Conservation (phyloP, 2,329 filamentous ascomycete genomes). For the Tolypocladium album region DNA sequence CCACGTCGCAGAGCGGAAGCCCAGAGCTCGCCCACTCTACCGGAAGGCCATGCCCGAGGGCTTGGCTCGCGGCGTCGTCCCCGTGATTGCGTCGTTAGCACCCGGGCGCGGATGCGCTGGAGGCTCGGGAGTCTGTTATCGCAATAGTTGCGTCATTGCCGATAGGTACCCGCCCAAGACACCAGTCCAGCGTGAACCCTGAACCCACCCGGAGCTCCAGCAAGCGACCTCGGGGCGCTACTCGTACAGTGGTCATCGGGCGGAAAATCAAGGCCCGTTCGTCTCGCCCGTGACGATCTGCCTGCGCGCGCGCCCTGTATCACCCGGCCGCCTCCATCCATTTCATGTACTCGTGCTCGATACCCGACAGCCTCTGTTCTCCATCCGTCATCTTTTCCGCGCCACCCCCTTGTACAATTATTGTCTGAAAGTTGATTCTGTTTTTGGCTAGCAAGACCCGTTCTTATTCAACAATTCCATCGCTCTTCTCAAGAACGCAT, state of each 20-base stretch:
- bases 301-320: background rate
- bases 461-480: background rate
- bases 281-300: slow-evolving; percentile 1
- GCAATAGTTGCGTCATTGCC: background rate
- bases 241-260: background rate
- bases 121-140: background rate
- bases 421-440: background rate
- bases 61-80: background rate
- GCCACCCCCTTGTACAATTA: background rate
- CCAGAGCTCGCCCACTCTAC: background rate
- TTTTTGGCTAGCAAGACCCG: background rate
- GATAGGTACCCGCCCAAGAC: background rate
- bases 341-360: background rate
- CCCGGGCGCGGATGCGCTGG: background rate
- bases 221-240: background rate
- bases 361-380: background rate
- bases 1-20: background rate
- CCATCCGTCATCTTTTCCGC: background rate
- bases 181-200: background rate
- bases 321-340: background rate
- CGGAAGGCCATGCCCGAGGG: background rate
- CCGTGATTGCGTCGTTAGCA: background rate
- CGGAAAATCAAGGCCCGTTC: background rate
- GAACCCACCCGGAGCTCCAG: background rate
- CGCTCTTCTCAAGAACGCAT: background rate